Base-by-base conservation (phyloP, 345 rosid species). In the Gossypium arboreum region DNA sequence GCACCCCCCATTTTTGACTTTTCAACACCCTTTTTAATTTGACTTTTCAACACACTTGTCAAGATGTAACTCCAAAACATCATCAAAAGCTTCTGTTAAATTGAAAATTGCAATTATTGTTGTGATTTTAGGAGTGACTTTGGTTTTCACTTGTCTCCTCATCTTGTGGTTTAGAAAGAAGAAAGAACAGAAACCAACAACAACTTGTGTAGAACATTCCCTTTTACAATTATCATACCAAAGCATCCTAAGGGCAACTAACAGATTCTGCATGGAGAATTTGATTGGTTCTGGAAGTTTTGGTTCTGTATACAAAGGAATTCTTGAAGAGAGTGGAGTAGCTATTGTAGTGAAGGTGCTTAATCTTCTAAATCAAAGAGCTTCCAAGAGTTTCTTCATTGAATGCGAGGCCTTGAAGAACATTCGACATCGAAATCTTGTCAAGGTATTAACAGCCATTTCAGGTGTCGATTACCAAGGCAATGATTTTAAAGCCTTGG, bases 391-490 rank as follows among this genome's bases (percentile, higher is more conserved):
- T 22, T 22, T 22, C 24, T 22, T 22, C 1, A 22, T 0, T 22
- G 24, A 22, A 22, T 22, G 24, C 24, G 24, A 86, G 73, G 75
- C 86, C 0, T 58, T 86, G 16, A 25, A 64, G 57, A 82, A 51
- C 13, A 58, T 81, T 25, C 74, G 82, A 27, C 89, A 80, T 59
- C 70, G 86, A 9, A 85, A 89, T 74, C 88, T 89, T 13, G 60
- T 85, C 55, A 82, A 82, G 64, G 13, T 87, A 45, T 2, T 20
- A 20, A 20, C 20, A 20, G 72, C 24, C 0, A 54, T 44, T 56
- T 72, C 75, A 4, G 59, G 75, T n/a, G 27, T 72, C 10, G 16
- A 72, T n/a, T 22, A 17, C 0, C 61, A 72, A 3, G 55, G 65
- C 2, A 55, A 25, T 72, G 43, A 72, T 56, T 72, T 71, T 56